phyloP scores from a whole-genome alignment of 371 early-diverging fungal species.

The Polyrhizophydium stewartii region DNA sequence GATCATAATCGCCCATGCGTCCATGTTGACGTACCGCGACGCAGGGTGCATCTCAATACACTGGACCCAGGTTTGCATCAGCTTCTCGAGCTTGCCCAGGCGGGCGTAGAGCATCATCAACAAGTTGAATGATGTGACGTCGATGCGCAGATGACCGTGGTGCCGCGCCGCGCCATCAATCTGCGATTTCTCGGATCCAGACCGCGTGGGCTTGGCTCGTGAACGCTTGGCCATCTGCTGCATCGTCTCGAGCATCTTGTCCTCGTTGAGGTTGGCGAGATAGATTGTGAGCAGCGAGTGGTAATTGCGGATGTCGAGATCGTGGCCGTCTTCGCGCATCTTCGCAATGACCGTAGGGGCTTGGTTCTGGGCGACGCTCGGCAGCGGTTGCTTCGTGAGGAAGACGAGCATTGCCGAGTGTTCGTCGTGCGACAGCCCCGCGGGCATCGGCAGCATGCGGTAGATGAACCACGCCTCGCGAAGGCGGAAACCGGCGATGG shows the following conservation, averaged over 20 bases:
- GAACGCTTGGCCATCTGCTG: conserved; percentile 3
- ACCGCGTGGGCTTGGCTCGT: too few relatives aligned
- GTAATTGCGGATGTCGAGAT: conserved; percentile 22
- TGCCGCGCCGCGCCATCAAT: too few relatives aligned
- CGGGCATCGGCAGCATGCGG: conserved; percentile 4
- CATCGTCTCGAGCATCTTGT: conserved; percentile 8
- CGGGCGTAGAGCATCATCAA: conserved; percentile 8
- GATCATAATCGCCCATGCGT: conserved; percentile 16
- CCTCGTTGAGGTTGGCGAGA: conserved; percentile 13
- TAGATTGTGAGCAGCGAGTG: conserved; percentile 21
- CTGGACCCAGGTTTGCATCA: not conserved
- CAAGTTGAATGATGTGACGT: conserved; percentile 7
- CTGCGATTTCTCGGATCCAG: too few relatives aligned
- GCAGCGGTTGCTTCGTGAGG: conserved; percentile 15
- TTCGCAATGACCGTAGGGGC: conserved; percentile 13
- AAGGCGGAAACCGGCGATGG: conserved; percentile 4
- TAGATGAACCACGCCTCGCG: conserved; percentile 19
- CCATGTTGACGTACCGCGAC: conserved; percentile 8
- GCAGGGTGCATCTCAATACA: conserved; percentile 9
- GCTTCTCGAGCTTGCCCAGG: not conserved
- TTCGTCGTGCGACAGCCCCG: conserved; percentile 10
- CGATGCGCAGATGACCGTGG: conserved; percentile 5
- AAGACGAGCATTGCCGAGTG: conserved; percentile 16
- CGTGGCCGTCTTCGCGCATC: conserved; percentile 6
- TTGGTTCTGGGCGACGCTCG: conserved; percentile 13